Evolutionary conservation across 2,329 filamentous ascomycete genomes (phyloP), one percentile per base, ranked within the genome.

Genomic region (Mariannaea sp.): DNA sequence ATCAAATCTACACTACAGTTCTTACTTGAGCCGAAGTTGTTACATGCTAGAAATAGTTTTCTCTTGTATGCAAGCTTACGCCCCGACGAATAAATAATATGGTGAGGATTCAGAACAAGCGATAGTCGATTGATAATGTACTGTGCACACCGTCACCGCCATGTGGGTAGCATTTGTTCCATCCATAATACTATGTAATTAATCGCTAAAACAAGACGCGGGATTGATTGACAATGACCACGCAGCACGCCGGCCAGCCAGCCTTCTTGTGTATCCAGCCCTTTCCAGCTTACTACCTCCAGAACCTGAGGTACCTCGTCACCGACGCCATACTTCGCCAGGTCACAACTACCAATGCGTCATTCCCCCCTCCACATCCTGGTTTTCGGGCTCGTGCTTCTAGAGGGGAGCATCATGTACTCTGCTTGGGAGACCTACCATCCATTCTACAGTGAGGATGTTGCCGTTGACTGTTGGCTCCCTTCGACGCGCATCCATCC

Each of bases 361-460:
- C 45, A 32, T 14, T 47, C 12, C 30, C 24, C 22, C 17, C 27
- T 22, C 42, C 29, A n/a, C 39, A 9, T 44, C 33, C 29, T 44
- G 27, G 45, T 39, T 49, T 30, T 53, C n/a, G 22, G 20, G 39
- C 40, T 53, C 38, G 39, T 53, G 46, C 38, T 49, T 29, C 29
- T 19, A 19, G 22, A 19, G 19, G n/a, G n/a, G 35, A 24, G 29
- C 46, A 10, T 48, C 35, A 39, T 44, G 51, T 33, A 33, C 19
- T 39, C 39, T 53, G 39, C 51, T 49, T 48, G 48, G 8, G 49
- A 56, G 19, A 36, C 38, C 29, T 43, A 43, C 44, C 53, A 32
- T 26, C 33, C 43, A 32, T 26, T 39, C 43, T 39, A 49, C 48
- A 24, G 30, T 19, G 27, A 46, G 33, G 36, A 38, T 50, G 53